Base-by-base conservation (phyloP, 257 asterid species). In the Fraxinus anomala region DNA sequence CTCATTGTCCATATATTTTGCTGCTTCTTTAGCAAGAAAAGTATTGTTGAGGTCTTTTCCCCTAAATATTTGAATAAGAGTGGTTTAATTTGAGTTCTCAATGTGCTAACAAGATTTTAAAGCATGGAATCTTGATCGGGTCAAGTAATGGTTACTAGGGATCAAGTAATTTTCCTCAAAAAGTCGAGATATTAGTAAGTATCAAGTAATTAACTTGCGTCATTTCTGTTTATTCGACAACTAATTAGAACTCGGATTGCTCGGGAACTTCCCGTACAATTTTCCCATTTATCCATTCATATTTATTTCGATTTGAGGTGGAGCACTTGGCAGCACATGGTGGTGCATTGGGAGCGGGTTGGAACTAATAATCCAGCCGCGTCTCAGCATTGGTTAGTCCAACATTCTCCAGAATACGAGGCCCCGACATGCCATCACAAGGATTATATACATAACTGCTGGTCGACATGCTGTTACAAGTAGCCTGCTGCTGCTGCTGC, bases 21-120 rank as follows among this genome's bases (percentile, higher is more conserved):
- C 83, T 80, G 80, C 87, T 80, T 81, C 80, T 79, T 69, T 70
- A 23, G 56, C 56, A 83, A 80, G 88, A 76, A 86, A 85, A 77
- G 86, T 77, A 86, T 47, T 47, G 1, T 4, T 14, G 59, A 47
- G 59, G 59, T 47, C 0, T 47, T 47, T 16, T 4, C n/a, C 21
- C n/a, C n/a, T 47, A 14, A 47, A 47, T 10, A 42, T 11, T 42
- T 42, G 49, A 42, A 42, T 0, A 54, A 54, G 5, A 54, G 24
- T 54, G 26, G 24, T 54, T 19, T 54, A 54, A 54, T 47, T 16
- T 59, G 31, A 59, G 67, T 59, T 59, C 28, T n/a, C 28, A 59
- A 59, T 59, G 67, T 21, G 28, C 12, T 59, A 21, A 59, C 67
- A 59, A n/a, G 13, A 21, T 59, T 59, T 59, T 59, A 59, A 3